phyloP scores from a whole-genome alignment of 2,329 filamentous ascomycete species.

The Fusarium albosuccineum region DNA sequence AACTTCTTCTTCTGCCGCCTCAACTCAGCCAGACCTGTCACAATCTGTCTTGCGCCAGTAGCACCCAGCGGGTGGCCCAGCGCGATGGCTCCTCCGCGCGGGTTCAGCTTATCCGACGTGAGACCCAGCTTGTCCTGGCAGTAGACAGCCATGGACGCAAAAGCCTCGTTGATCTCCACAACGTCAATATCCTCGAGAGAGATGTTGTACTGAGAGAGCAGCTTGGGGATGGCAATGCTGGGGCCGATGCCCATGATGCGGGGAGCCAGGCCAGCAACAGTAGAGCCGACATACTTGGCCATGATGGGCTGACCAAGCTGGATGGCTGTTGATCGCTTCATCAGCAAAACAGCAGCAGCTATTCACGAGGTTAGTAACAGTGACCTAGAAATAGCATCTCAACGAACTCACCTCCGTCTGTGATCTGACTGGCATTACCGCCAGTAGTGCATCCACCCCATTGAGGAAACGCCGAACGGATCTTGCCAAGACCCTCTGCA shows the following conservation, averaged over 20 bases:
- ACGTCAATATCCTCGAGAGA: conserved; percentile 87
- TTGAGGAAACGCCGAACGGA: conserved; percentile 89
- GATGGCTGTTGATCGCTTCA: conserved; percentile 92
- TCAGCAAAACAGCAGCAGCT: conserved; percentile 89
- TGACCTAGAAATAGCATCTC: neutral
- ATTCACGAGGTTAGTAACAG: conserved; percentile 23
- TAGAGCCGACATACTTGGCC: conserved; percentile 94
- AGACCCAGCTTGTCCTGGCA: conserved; percentile 80
- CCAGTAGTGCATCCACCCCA: conserved; percentile 90
- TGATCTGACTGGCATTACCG: conserved; percentile 95
- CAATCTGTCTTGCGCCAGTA: conserved; percentile 84
- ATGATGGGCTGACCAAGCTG: conserved; percentile 91
- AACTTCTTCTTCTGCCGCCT: conserved; percentile 90
- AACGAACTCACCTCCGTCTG: conserved; percentile 79
- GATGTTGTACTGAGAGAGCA: conserved; percentile 83
- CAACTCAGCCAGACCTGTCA: conserved; percentile 89
- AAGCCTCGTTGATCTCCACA: conserved; percentile 96
- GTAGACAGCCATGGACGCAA: conserved; percentile 98
- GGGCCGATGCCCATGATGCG: conserved; percentile 97
- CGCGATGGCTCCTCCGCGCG: conserved; percentile 84
- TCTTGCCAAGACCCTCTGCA: conserved; percentile 82
- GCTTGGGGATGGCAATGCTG: conserved; percentile 81
- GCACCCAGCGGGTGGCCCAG: conserved; percentile 85
- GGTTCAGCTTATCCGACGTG: conserved; percentile 83
- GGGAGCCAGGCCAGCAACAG: conserved; percentile 89